A percentile compares a stretch with the other conserved stretches of the same genome.
phyloP scores from a whole-genome alignment of 2,329 filamentous ascomycete species.

The Colletotrichum filicis region DNA sequence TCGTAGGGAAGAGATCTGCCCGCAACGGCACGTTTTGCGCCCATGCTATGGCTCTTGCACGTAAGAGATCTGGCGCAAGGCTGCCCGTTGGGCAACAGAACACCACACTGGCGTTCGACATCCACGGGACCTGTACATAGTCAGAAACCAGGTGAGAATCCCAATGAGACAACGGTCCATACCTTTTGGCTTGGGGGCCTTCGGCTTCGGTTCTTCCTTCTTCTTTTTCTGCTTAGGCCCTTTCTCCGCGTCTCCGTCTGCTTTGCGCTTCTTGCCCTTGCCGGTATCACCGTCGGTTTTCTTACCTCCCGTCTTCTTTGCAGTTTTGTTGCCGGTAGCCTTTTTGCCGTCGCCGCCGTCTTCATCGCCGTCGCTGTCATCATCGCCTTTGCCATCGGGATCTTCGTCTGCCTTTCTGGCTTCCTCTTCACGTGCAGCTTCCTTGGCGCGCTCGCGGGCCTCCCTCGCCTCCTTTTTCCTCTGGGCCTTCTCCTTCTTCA shows the following conservation, averaged over 20 bases:
- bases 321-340: conserved; percentile 51
- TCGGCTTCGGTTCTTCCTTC: conserved; percentile 90
- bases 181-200: conserved; percentile 86
- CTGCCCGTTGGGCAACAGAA: conserved; percentile 84
- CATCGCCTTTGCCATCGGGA: conserved; percentile 61
- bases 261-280: conserved; percentile 83
- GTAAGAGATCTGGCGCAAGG: conserved; percentile 90
- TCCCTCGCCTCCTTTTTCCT: conserved; percentile 81
- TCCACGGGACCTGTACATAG: conserved; percentile 77
- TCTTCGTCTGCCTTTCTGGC: conserved; percentile 62
- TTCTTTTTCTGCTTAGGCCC: conserved; percentile 92
- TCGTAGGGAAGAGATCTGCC: conserved; percentile 91
- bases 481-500: conserved; percentile 85
- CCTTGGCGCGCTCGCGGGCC: conserved; percentile 73
- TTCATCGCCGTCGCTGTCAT: conserved; percentile 57
- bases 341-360: conserved; percentile 56
- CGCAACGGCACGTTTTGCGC: conserved; percentile 88
- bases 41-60: conserved; percentile 96
- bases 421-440: conserved; percentile 68
- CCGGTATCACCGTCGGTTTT: conserved; percentile 68
- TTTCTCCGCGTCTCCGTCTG: conserved; percentile 81
- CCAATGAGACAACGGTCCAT: conserved; percentile 28
- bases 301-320: conserved; percentile 74
- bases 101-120: conserved; percentile 93
- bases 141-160: background rate